Percentiles rank a stretch among this genome's conserved stretches.
These are phyloP conservation scores for Pittosporum tobira DNA, from an alignment of 129 eudicot genomes.

Conservation along the genomic window DNA sequence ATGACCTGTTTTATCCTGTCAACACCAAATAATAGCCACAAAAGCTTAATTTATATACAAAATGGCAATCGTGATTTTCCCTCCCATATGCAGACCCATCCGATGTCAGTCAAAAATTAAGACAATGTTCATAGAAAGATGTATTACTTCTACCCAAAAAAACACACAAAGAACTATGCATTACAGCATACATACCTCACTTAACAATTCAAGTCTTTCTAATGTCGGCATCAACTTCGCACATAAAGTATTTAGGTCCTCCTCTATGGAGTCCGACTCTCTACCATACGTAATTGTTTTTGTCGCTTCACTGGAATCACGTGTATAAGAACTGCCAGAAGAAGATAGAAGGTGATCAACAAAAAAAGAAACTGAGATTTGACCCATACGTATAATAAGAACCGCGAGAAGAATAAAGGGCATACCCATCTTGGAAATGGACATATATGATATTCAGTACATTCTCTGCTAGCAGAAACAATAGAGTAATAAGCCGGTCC, in stretches of 20 bases:
- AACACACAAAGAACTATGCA: no score
- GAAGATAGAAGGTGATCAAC: slow-evolving; percentile 4
- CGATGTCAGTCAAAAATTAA: not conserved
- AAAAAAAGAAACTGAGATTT: not conserved
- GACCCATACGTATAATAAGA: no score
- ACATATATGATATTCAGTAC: slow-evolving; percentile 67
- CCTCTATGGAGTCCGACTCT: slow-evolving; percentile 30
- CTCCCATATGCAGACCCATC: no score
- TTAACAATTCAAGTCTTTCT: slow-evolving; percentile 77
- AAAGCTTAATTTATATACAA: not conserved
- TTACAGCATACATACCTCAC: no score
- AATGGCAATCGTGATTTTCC: not conserved
- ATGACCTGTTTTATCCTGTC: slow-evolving; percentile 84
- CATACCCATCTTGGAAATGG: slow-evolving; percentile 81
- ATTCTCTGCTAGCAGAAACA: slow-evolving; percentile 79
- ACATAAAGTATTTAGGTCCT: slow-evolving; percentile 44
- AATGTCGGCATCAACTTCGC: slow-evolving; percentile 50
- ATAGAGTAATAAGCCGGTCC: slow-evolving; percentile 57
- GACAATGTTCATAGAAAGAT: no score
- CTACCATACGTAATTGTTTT: slow-evolving; percentile 37
- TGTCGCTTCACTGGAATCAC: slow-evolving; percentile 25
- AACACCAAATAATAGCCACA: slow-evolving; percentile 7
- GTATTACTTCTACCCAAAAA: no score
- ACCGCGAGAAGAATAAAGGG: not conserved
- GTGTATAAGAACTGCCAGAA: slow-evolving; percentile 21